Conservation (phyloP, 2,329 filamentous ascomycete species). For the Aspergillus terreus region DNA sequence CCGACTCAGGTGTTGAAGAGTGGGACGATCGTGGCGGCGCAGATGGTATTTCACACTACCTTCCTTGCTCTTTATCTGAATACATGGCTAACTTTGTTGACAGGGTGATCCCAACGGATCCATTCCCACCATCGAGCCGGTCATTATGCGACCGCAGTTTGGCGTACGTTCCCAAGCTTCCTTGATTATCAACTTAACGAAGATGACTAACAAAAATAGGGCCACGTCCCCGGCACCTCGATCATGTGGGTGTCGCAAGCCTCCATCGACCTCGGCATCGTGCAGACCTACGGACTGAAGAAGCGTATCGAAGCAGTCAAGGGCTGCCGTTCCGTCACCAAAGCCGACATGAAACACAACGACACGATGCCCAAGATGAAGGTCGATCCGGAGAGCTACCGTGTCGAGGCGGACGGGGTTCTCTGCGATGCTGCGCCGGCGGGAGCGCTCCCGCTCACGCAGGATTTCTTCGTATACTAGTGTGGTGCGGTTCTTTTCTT, state of each 20-base stretch:
- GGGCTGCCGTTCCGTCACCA: conserved; percentile 69
- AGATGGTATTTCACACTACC: conserved; percentile 62
- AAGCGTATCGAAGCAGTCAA: conserved; percentile 79
- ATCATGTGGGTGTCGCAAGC: conserved; percentile 79
- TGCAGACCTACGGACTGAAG: conserved; percentile 68
- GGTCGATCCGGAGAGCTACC: conserved; percentile 87
- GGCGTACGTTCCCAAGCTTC: conserved; percentile 43
- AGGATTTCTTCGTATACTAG: conserved; percentile 42
- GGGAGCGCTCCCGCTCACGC: conserved; percentile 67
- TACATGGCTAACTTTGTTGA: neutral
- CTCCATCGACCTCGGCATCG: conserved; percentile 63
- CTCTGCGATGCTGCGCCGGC: conserved; percentile 71
- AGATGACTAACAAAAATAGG: conserved; percentile 19
- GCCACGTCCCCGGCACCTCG: conserved; percentile 66
- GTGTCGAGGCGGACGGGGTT: conserved; percentile 77
- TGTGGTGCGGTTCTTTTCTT: neutral
- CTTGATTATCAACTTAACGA: neutral
- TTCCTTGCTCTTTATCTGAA: neutral
- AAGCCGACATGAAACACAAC: conserved; percentile 89
- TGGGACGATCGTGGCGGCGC: conserved; percentile 74
- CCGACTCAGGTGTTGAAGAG: conserved; percentile 79
- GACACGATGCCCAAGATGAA: conserved; percentile 78
- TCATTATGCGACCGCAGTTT: conserved; percentile 84
- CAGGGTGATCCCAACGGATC: conserved; percentile 77
- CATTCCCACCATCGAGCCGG: conserved; percentile 82